These are phyloP conservation scores for Yueomyces sinensis DNA, from an alignment of 805 yeast genomes.

Conservation along the genomic window DNA sequence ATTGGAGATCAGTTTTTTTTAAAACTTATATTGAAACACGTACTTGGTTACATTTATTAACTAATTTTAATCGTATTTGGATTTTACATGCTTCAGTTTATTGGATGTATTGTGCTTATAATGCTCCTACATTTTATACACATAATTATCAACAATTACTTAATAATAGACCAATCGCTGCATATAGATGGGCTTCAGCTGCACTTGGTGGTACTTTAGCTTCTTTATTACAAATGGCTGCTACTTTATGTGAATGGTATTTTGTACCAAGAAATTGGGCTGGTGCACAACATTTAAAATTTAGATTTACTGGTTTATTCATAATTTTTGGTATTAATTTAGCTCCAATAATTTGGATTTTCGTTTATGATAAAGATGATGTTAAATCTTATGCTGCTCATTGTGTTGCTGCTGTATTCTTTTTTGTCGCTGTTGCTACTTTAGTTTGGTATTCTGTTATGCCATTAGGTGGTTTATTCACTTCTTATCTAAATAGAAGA, in stretches of 20 bases:
- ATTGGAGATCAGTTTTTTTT: slow-evolving; percentile 85
- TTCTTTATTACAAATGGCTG: slow-evolving; percentile 62
- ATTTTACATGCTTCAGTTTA: slow-evolving; percentile 76
- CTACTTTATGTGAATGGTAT: slow-evolving; percentile 86
- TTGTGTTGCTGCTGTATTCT: slow-evolving; percentile 72
- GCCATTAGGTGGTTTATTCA: slow-evolving; percentile 96
- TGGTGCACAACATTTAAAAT: slow-evolving; percentile 92
- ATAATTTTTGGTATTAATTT: slow-evolving; percentile 57
- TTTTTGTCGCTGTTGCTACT: slow-evolving; percentile 79
- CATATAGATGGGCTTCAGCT: slow-evolving; percentile 84
- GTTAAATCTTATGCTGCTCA: slow-evolving; percentile 59
- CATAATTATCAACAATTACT: slow-evolving; percentile 69
- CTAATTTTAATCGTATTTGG: slow-evolving; percentile 98
- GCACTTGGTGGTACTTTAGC: slow-evolving; percentile 92
- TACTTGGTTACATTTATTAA: slow-evolving; percentile 92
- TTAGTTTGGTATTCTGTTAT: slow-evolving; percentile 76
- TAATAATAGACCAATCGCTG: slow-evolving; percentile 79
- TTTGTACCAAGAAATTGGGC: slow-evolving; percentile 98
- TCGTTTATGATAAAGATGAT: slow-evolving; percentile 62
- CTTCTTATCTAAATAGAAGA: slow-evolving; percentile 67
- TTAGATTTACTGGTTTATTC: slow-evolving; percentile 69
- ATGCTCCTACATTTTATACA: slow-evolving; percentile 85
- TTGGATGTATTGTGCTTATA: slow-evolving; percentile 94
- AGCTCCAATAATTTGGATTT: slow-evolving; percentile 77
- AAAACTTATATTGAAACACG: slow-evolving; percentile 93